phyloP scores from a whole-genome alignment of 1,284 basidiomycete genomes.

The Leccinum olivaceoglutinosum region DNA sequence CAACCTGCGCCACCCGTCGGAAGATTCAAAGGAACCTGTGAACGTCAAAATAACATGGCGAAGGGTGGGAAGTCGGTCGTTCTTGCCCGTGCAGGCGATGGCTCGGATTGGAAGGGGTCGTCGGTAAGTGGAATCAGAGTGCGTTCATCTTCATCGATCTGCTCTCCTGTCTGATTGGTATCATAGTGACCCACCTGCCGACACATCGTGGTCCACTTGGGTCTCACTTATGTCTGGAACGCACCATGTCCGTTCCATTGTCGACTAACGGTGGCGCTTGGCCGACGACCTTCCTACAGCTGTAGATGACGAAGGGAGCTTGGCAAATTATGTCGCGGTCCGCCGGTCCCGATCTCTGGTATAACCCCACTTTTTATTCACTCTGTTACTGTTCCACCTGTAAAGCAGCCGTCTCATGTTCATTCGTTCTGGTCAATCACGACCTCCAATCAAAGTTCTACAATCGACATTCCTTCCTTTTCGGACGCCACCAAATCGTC shows the following conservation, averaged over 20 bases:
- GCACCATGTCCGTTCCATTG: constrained; percentile 93
- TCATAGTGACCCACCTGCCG: constrained; percentile 27
- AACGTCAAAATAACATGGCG: constrained; percentile 59
- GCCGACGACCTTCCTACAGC: constrained; percentile 82
- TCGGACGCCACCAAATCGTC: constrained; percentile 27
- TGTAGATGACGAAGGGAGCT: constrained; percentile 90
- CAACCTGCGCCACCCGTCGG: constrained; percentile 19
- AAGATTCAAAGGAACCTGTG: constrained; percentile 39
- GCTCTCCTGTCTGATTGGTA: constrained; percentile 13
- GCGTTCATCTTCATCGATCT: constrained; percentile 26
- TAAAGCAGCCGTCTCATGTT: constrained; percentile 26
- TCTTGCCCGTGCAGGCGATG: constrained; percentile 64
- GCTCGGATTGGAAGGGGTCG: constrained; percentile 60
- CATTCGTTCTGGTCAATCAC: constrained; percentile 34
- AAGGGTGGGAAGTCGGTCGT: constrained; percentile 42
- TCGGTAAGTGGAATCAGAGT: constrained; percentile 59
- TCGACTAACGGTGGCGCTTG: constrained; percentile 85
- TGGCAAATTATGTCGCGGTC: constrained; percentile 85
- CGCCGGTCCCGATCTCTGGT: constrained; percentile 35
- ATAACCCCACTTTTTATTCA: constrained; percentile 27
- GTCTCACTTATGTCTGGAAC: constrained; percentile 81
- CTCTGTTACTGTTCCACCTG: constrained; percentile 34
- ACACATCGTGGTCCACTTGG: constrained; percentile 39
- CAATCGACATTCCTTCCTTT: constrained; percentile 18
- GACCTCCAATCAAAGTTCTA: constrained; percentile 31